Conservation (phyloP, 805 yeast genomes). For the Pichia kluyveri region DNA sequence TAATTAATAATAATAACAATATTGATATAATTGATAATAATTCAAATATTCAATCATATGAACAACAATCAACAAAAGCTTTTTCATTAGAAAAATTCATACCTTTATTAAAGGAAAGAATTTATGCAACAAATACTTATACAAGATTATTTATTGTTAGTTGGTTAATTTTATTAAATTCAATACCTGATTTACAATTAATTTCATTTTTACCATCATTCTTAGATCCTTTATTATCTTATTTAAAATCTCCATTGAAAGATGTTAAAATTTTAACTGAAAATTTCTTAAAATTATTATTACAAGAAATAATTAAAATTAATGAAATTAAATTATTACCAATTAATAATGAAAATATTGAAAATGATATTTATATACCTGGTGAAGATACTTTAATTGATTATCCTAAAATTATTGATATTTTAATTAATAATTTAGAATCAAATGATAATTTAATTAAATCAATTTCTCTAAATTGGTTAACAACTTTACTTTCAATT, state of each 20-base stretch:
- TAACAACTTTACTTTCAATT: constrained; percentile 59
- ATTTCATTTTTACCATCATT: constrained; percentile 84
- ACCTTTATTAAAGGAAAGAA: constrained; percentile 84
- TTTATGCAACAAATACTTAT: constrained; percentile 86
- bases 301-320: constrained; percentile 75
- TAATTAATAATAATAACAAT: constrained; percentile 33
- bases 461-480: constrained; percentile 73
- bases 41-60: constrained; percentile 49
- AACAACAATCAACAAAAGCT: constrained; percentile 52
- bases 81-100: constrained; percentile 82
- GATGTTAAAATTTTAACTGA: constrained; percentile 86
- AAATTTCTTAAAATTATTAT: constrained; percentile 59
- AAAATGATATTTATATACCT: constrained; percentile 52
- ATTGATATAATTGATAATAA: constrained; percentile 44
- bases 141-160: constrained; percentile 87
- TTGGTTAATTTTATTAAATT: constrained; percentile 88
- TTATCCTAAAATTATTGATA: constrained; percentile 70
- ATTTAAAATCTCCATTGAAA: constrained; percentile 71
- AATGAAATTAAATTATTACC: constrained; percentile 45
- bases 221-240: constrained; percentile 72
- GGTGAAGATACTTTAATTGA: constrained; percentile 81
- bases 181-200: constrained; percentile 85
- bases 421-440: constrained; percentile 72
- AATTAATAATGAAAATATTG: constrained; percentile 6
- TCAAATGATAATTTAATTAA: constrained; percentile 70